Evolutionary conservation across 2,329 filamentous ascomycete species (phyloP).

Genomic region (Trichoderma sp.): DNA sequence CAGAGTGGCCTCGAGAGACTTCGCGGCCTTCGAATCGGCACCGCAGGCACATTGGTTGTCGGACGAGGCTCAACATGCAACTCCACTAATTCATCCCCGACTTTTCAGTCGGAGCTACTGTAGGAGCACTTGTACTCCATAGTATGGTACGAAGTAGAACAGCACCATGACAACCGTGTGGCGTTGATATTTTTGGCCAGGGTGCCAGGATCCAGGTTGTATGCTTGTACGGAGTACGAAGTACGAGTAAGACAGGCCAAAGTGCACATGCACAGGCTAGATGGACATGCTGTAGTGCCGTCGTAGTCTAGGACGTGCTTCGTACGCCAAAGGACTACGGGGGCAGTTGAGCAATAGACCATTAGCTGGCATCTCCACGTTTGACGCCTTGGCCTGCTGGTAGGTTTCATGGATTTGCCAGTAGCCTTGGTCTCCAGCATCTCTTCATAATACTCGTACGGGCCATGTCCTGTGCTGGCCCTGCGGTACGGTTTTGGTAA

Average conservation of each 20-base stretch:
- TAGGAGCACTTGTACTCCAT: neutral
- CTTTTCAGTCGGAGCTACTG: neutral
- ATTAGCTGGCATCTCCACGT: neutral
- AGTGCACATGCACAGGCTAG: neutral
- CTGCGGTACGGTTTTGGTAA: neutral
- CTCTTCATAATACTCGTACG: neutral
- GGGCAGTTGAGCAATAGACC: neutral
- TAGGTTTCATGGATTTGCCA: neutral
- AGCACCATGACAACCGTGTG: neutral
- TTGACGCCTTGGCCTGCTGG: neutral
- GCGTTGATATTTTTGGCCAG: neutral
- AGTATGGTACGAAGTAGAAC: neutral
- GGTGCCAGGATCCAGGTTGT: neutral
- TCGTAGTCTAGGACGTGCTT: neutral
- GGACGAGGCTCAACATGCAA: neutral
- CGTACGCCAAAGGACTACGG: neutral
- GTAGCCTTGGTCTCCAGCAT: neutral
- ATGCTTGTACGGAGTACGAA: neutral
- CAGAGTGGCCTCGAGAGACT: neutral
- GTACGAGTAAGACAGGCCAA: neutral
- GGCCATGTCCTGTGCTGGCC: neutral
- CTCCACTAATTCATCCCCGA: neutral
- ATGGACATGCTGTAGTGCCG: neutral
- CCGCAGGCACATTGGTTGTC: constrained; percentile 1
- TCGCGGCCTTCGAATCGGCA: neutral